Percentiles rank a stretch among this genome's conserved stretches.
These are phyloP conservation scores for Picochlorum sp. DNA, from an alignment of 139 green algal species.

Conservation along the genomic window DNA sequence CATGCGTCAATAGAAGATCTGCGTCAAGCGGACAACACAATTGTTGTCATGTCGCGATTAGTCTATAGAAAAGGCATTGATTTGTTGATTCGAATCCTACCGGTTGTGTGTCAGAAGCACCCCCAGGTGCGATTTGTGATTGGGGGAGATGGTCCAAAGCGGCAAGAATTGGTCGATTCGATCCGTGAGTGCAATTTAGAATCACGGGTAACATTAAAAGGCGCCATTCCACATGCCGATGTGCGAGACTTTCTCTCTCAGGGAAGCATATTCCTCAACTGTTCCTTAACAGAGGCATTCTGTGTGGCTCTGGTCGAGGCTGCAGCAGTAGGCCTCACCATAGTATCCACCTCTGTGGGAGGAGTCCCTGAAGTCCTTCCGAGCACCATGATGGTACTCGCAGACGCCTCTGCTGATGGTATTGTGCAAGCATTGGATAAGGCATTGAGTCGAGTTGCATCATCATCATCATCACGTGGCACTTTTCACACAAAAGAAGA, in stretches of 20 bases:
- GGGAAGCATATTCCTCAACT: conserved; percentile 85
- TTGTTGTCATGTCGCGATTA: conserved; percentile 79
- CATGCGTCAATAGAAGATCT: neutral
- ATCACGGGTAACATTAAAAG: conserved; percentile 64
- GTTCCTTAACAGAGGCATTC: conserved; percentile 93
- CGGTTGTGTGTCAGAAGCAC: conserved; percentile 56
- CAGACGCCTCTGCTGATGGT: conserved; percentile 56
- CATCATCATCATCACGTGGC: too few relatives aligned
- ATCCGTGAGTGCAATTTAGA: conserved; percentile 51
- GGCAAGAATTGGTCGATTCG: conserved; percentile 64
- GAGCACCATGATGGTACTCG: conserved; percentile 71
- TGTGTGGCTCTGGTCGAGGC: conserved; percentile 97
- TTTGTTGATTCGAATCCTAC: conserved; percentile 79
- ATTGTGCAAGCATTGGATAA: conserved; percentile 45
- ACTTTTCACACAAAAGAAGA: conserved; percentile 8
- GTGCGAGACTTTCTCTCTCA: conserved; percentile 45
- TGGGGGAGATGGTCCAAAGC: conserved; percentile 85
- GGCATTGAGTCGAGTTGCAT: conserved; percentile 25
- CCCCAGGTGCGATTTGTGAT: conserved; percentile 65
- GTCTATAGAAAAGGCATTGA: conserved; percentile 94
- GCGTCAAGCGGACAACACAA: conserved; percentile 14
- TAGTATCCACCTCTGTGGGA: conserved; percentile 84
- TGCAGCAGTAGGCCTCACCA: conserved; percentile 70
- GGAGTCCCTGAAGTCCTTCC: conserved; percentile 95
- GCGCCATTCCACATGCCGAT: conserved; percentile 59